Base-by-base conservation (phyloP, 495 filamentous ascomycete species). In the Penicillium riverlandense region DNA sequence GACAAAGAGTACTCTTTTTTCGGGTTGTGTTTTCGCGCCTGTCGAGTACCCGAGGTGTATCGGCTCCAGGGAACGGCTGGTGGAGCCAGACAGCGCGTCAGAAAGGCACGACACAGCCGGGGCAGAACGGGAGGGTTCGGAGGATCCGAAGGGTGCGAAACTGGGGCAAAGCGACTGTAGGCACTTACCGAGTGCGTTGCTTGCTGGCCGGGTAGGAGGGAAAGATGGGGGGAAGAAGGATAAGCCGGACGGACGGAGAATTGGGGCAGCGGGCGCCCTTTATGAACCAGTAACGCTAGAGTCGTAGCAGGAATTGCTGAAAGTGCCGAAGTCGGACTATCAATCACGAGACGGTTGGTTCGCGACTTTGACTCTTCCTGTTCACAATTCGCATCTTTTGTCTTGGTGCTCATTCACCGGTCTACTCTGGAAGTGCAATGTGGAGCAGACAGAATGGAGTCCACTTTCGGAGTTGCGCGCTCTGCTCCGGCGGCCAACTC, bases 291-390 rank as follows among this genome's bases (percentile, higher is more conserved):
- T 22, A 22, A 22, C 22, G 22, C 22, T 22, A 22, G 22, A 22
- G 22, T 22, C 22, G 22, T 22, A 22, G 22, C 22, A 22, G 22
- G 22, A 47, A 49, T 53, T 41, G 38, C 44, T 52, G 39, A 44
- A 60, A 62, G 41, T 58, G 63, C 66, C 66, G 63, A 67, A 64
- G 62, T 61, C 66, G 66, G 63, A 59, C 33, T 22, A 3, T 22
- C 22, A 22, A 50, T 57, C 53, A 54, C 59, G 52, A 55, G 54
- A 65, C 44, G 32, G 32, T 39, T n/a, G 29, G 6, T 6, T 22
- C 22, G 22, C 22, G 22, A 22, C 22, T 22, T 22, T 22, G 22
- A 22, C 22, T 22, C 22, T 22, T 10, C 6, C 9, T 34, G 10
- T 9, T 2, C 6, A 11, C 32, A 34, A 7, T 12, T 22, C 22